These are phyloP conservation scores for Hypericum perforatum DNA, from an alignment of 345 rosid species.

Conservation along the genomic window DNA sequence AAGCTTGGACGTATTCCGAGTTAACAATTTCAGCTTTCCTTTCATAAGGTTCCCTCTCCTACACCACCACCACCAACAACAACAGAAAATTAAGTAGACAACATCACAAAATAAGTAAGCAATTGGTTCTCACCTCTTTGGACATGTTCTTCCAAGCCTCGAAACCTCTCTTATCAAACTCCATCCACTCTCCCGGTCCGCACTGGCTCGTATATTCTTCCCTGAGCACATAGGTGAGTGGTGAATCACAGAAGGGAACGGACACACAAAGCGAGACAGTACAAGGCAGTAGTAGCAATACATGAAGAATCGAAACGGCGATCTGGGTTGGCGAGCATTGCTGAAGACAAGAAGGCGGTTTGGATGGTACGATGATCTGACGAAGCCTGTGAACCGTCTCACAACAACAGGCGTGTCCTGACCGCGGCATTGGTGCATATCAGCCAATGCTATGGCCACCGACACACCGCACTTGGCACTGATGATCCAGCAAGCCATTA, in stretches of 20 bases:
- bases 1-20: slow-evolving; percentile 15
- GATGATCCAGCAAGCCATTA: slow-evolving; percentile 4
- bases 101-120: background rate
- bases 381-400: slow-evolving; percentile 58
- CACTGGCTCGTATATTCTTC: slow-evolving; percentile 29
- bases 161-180: slow-evolving; percentile 44
- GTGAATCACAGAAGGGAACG: background rate
- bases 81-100: background rate
- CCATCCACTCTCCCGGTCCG: slow-evolving; percentile 19
- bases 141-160: slow-evolving; percentile 62
- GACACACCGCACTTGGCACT: slow-evolving; percentile 46
- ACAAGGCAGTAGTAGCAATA: slow-evolving; percentile 9
- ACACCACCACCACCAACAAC: background rate
- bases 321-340: slow-evolving; percentile 47
- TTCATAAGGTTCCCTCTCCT: slow-evolving; percentile 53
- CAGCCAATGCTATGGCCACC: slow-evolving; percentile 57
- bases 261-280: background rate
- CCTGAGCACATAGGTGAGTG: slow-evolving; percentile 24
- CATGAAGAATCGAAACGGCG: slow-evolving; percentile 65
- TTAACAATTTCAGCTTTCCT: slow-evolving; percentile 29
- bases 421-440: slow-evolving; percentile 60
- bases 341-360: slow-evolving; percentile 16
- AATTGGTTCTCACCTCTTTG: slow-evolving; percentile 30
- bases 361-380: background rate
- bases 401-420: slow-evolving; percentile 22